phyloP scores from a whole-genome alignment of 805 yeast species.

The Maudiozyma serrabonitensis region DNA sequence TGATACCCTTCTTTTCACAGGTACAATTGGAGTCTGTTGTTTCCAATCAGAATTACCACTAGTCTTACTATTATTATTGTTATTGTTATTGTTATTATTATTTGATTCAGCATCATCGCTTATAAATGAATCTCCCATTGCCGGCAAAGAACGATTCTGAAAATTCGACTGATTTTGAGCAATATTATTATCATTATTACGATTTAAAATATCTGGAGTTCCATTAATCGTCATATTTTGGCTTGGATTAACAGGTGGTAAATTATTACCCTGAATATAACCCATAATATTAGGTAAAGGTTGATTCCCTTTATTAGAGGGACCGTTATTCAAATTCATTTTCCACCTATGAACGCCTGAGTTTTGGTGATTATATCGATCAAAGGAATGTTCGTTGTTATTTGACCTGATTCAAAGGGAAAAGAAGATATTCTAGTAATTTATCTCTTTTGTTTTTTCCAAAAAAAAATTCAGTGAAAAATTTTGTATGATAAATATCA shows the following conservation, averaged over 20 bases:
- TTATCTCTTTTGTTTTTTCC: no score
- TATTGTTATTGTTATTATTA: neutral
- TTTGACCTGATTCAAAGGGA: no score
- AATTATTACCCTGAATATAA: neutral
- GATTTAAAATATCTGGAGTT: neutral
- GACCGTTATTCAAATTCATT: neutral
- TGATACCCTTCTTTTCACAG: constrained; percentile 18
- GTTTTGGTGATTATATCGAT: no score
- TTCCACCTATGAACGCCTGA: no score
- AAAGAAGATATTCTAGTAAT: no score
- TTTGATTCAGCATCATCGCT: neutral
- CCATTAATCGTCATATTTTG: neutral
- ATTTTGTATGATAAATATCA: no score
- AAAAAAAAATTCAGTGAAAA: no score
- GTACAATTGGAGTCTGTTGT: neutral
- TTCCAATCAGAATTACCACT: neutral
- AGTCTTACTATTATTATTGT: neutral
- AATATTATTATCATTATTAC: no score
- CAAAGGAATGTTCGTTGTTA: no score
- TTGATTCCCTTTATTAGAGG: neutral
- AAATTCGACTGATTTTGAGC: neutral
- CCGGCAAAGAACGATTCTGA: neutral
- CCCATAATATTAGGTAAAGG: neutral
- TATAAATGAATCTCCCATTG: neutral
- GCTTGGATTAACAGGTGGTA: neutral